Evolutionary conservation across 1,284 basidiomycete species (phyloP), one percentile per base, ranked within the genome.

Genomic region (Neolentinus lepideus): DNA sequence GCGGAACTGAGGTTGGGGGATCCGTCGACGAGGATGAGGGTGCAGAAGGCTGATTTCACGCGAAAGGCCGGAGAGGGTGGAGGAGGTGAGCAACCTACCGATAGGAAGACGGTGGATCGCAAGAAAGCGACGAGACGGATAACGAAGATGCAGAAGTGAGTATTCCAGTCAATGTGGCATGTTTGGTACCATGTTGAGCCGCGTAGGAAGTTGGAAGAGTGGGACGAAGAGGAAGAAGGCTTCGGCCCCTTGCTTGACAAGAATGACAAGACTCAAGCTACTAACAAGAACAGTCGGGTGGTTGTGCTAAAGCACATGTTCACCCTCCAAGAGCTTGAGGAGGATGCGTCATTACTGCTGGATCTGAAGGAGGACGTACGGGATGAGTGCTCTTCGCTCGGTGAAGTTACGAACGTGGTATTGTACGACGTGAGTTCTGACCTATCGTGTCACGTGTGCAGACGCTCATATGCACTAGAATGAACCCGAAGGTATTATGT

Each of bases 221-320:
- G 92, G 92, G 85, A 90, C 58, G 88, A 89, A 51, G 38, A 43
- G 16, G 87, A 89, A 64, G 90, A 92, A 61, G 87, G 86, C 1
- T 91, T 92, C 63, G 90, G 89, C 3, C 89, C 90, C 0, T 71
- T 77, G 16, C 73, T 78, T 53, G 77, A 80, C 21, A 76, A 77
- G 35, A 78, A 79, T 54, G 84, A 85, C 59, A 71, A 74, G 35
- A 63, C 63, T 29, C 70, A 71, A 27, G 63, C 71, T 2, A 67
- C 66, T 35, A 81, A 80, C 63, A 81, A 82, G 61, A 84, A 82
- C 61, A 82, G 77, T 63, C 80, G 93, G 38, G 86, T 97, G 2
- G 94, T 97, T 10, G 92, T 98, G 0, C 75, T 98, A 55, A 94
- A 92, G 65, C 86, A 93, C 63, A 99, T 99, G 94, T 99, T 99